These are phyloP conservation scores for Xylaria sp. DNA, from an alignment of 2,329 filamentous ascomycete genomes.

Conservation along the genomic window DNA sequence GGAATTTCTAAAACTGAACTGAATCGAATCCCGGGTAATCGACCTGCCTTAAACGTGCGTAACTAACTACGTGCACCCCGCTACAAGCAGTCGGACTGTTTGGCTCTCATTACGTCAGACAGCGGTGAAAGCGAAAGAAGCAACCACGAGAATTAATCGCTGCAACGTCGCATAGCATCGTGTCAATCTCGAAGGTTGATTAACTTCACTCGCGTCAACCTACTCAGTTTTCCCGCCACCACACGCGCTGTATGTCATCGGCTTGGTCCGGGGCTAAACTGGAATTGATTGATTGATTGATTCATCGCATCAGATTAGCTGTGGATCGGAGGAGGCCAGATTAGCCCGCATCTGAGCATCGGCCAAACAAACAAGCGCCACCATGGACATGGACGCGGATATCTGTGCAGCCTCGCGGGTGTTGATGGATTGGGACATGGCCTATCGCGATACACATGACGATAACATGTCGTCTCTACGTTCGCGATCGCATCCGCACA, in stretches of 20 bases:
- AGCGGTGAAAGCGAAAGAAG: conserved; percentile 15
- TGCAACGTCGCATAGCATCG: not conserved
- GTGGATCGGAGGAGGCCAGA: not conserved
- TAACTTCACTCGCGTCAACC: not conserved
- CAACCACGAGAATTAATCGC: not conserved
- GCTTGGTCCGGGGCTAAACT: not conserved
- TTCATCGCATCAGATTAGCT: not conserved
- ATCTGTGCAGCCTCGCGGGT: not conserved
- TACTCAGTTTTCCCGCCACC: not conserved
- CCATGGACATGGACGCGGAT: conserved; percentile 16
- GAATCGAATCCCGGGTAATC: too few species aligned
- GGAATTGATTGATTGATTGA: not conserved
- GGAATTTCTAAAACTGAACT: too few species aligned
- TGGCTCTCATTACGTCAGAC: conserved; percentile 14
- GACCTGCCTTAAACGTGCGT: conserved; percentile 11
- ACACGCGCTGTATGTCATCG: not conserved
- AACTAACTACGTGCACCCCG: conserved; percentile 1
- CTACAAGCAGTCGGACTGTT: not conserved
- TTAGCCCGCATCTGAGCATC: not conserved
- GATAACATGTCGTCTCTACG: not conserved
- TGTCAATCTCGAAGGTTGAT: too few species aligned
- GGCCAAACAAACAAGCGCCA: not conserved
- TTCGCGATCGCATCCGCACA: not conserved
- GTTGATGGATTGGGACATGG: not conserved
- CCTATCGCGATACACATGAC: not conserved